Conservation (phyloP, 2,329 filamentous ascomycete species). For the Cladobotryum protrusum region DNA sequence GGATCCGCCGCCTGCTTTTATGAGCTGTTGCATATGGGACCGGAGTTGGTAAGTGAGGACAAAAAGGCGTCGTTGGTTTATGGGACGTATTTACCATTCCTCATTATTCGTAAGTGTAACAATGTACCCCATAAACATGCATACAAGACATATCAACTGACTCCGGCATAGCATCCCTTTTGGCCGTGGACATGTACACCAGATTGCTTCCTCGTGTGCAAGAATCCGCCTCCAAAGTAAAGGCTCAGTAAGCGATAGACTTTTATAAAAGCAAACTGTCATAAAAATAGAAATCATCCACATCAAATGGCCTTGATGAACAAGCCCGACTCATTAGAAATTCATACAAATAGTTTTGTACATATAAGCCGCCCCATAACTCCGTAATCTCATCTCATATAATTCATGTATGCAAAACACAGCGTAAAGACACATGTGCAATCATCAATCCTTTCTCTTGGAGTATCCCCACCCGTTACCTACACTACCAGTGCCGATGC, state of each 20-base stretch:
- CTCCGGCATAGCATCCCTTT: constrained; percentile 35
- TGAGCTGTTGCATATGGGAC: constrained; percentile 45
- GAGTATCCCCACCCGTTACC: constrained; percentile 57
- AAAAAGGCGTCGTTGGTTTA: constrained; percentile 42
- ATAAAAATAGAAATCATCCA: background rate
- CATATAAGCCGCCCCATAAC: constrained; percentile 8
- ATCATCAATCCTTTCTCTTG: constrained; percentile 35
- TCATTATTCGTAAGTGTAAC: constrained; percentile 43
- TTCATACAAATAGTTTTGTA: background rate
- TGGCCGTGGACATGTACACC: constrained; percentile 49
- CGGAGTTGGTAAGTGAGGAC: constrained; percentile 34
- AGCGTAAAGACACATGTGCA: background rate
- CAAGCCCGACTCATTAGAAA: background rate
- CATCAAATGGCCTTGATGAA: no score
- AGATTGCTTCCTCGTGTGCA: constrained; percentile 42
- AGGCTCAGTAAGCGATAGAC: constrained; percentile 26
- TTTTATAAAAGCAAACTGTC: background rate
- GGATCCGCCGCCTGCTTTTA: constrained; percentile 46
- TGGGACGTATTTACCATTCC: constrained; percentile 47
- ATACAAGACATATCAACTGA: no score
- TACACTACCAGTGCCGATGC: constrained; percentile 23
- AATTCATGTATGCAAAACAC: constrained; percentile 4
- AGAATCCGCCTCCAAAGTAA: constrained; percentile 28
- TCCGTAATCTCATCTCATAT: constrained; percentile 5
- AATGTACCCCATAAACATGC: no score